Base-by-base conservation (phyloP, 2,329 filamentous ascomycete species). In the Colletotrichum neosansevieriae region DNA sequence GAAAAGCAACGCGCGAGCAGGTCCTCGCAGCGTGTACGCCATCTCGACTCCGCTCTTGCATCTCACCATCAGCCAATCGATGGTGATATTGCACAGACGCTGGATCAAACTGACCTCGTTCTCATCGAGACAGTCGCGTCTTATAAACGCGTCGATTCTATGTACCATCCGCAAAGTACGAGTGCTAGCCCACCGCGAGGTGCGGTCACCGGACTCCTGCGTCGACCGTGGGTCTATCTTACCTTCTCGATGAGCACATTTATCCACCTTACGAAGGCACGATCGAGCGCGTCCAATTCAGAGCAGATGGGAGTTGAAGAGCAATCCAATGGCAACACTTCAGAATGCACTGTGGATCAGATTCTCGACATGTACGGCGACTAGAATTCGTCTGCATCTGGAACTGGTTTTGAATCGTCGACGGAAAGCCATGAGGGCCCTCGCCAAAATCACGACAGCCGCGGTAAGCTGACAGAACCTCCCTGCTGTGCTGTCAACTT, bases 351-450 rank as follows among this genome's bases (percentile, higher is more conserved):
- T 17, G 1, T 58, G 56, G 10, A 19, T 13, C 56, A 47, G 42
- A 47, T 58, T 17, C 11, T 58, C 34, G 56, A 58, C 56, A 32
- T 58, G 40, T 58, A 47, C 24, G 56, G 42, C 34, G 61, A 59
- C 13, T 45, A 58, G 53, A 13, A 34, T 6, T 64, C 53, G 53
- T 17, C 12, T 9, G 3, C 17, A 6, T 44, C 36, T 6, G 21
- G 51, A 42, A 13, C 24, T 21, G 44, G 15, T 4, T 12, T 36
- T 42, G n/a, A 19, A 2, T 58, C 44, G 11, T 32, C 11, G 1
- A 5, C 36, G 11, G 21, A 36, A 11, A 58, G 44, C 34, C 6
- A 17, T 6, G 61, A 64, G 29, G 11, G 29, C 5, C 21, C 53
- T 13, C 53, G 53, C 10, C 50, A 12, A 50, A 10, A 21, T 13